Base-by-base conservation (phyloP, 2,329 filamentous ascomycete species). In the Colletotrichum trifolii region DNA sequence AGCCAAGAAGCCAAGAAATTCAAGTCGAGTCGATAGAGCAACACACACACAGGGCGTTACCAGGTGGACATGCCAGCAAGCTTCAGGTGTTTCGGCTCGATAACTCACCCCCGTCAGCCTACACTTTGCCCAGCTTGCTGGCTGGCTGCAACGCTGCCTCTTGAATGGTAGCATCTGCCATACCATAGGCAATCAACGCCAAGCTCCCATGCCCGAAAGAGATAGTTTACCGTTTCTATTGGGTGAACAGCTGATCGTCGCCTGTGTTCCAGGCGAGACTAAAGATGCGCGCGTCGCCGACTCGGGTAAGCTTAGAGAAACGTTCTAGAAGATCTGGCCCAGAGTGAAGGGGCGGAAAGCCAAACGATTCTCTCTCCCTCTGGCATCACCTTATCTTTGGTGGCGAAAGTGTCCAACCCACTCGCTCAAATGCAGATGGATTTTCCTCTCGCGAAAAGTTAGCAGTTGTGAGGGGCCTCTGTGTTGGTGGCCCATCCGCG, bases 301-400 rank as follows among this genome's bases (percentile, higher is more conserved):
- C 43, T 60, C 9, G 36, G 60, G 60, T 42, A 64, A 54, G 49
- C 48, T 39, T 46, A 49, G 40, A 64, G 60, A 64, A 64, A 38
- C n/a, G 33, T 64, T 64, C 60, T 47, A 64, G 60, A 64, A 64
- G 48, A 49, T 48, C 54, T 46, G 13, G 53, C 34, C n/a, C 25
- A 34, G 34, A 40, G 8, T 8, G 25, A 25, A 25, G 25, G 25
- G 25, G 25, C 11, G n/a, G 46, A 48, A 17, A 34, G 15, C n/a
- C 17, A 42, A 40, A 13, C 25, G 40, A 33, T n/a, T 42, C 36
- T 45, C 33, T 64, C 38, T 55, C 55, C 55, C 54, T 55, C 17
- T 43, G 13, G 54, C 55, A 60, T 54, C 48, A 64, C 42, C 42
- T 53, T 10, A 6, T 17, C n/a, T 13, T 7, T 13, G 34, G 33